Base-by-base conservation (phyloP, 2,329 filamentous ascomycete species). In the Aspergillus candidus region DNA sequence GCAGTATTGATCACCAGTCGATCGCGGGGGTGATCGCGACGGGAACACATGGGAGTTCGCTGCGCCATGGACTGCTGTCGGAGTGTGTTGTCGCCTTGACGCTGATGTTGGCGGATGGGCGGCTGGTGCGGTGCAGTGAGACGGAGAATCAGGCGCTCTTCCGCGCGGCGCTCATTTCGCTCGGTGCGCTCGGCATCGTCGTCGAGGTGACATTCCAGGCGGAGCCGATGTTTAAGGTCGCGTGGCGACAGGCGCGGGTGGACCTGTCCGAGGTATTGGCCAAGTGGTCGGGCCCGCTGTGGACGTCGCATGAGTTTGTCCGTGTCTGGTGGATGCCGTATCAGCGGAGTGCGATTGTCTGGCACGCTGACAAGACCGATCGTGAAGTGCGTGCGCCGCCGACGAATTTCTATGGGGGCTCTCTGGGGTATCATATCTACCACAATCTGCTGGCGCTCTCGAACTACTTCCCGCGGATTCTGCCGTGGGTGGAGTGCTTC, bases 241-340 rank as follows among this genome's bases (percentile, higher is more conserved):
- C 81, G 48, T 98, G 93, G 93, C 72, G 77, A 43, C 93, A 96
- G 71, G 82, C 82, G 6, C 77, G 96, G 47, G 80, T 87, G 49
- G 69, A 81, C 1, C 83, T 96, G 49, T 62, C 72, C 35, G 75
- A 79, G 36, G 77, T 95, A 50, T 73, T 94, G 38, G 71, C 75
- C 10, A 74, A 78, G 6, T 97, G 93, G 88, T 68, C 82, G 13
- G 74, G 71, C 6, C 77, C 77, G 30, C 74, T 97, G 11, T 97
- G 93, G 91, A 87, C 80, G 1, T 78, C 82, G 49, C 80, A 83
- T 49, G 89, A 97, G 66, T 98, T 91, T 60, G 88, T 94, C 18
- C 79, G 93, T 22, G 88, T 96, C 22, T 98, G 93, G 91, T 98
- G 93, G 93, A 83, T 95, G 62, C 93, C 93, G 0, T 95, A 97